These are phyloP conservation scores for Kodamaea jinghongensis DNA, from an alignment of 805 yeast genomes.

Conservation along the genomic window DNA sequence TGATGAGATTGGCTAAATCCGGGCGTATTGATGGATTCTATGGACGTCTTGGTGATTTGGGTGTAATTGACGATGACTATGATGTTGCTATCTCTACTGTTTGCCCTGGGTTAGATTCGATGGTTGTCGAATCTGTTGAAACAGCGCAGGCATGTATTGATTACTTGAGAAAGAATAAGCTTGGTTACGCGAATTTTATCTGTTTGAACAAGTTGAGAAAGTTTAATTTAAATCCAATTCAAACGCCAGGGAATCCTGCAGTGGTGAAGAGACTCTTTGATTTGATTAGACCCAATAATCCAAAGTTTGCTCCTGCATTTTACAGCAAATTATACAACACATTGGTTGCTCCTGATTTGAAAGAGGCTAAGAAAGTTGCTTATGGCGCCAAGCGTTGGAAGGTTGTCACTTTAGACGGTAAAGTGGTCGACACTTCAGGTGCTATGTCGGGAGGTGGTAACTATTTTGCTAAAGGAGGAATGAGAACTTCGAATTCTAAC, in stretches of 20 bases:
- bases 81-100: conserved; percentile 96
- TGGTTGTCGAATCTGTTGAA: conserved; percentile 81
- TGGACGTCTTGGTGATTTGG: conserved; percentile 90
- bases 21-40: conserved; percentile 84
- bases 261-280: conserved; percentile 82
- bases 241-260: conserved; percentile 62
- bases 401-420: conserved; percentile 92
- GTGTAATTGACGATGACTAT: conserved; percentile 82
- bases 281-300: conserved; percentile 64
- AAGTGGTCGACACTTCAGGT: conserved; percentile 88
- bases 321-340: conserved; percentile 86
- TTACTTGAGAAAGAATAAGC: conserved; percentile 71
- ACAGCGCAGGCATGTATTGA: conserved; percentile 66
- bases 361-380: conserved; percentile 84
- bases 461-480: conserved; percentile 66
- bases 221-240: conserved; percentile 54
- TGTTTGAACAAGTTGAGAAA: conserved; percentile 70
- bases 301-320: conserved; percentile 79
- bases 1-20: conserved; percentile 65
- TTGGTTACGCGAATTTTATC: conserved; percentile 89
- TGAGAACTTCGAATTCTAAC: conserved; percentile 52
- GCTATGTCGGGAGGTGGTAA: conserved; percentile 97
- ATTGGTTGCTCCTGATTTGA: conserved; percentile 73
- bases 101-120: conserved; percentile 83
- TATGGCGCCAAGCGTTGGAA: conserved; percentile 77